These are phyloP conservation scores for Gaertneriomyces semiglobifer DNA, from an alignment of 192 early-diverging fungal species.

Conservation along the genomic window DNA sequence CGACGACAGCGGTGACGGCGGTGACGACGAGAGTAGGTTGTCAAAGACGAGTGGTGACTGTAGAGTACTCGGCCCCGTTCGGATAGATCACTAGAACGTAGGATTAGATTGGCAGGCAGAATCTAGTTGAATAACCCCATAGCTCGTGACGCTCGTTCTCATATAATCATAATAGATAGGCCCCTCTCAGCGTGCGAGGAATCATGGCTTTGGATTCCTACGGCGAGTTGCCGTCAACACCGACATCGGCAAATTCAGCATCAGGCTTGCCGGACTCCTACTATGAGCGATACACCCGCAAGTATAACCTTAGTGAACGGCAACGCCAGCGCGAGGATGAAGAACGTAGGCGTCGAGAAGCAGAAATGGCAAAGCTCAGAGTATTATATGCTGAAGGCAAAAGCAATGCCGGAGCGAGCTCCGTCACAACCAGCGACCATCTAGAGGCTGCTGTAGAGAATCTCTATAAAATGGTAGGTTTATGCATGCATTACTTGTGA, in stretches of 20 bases:
- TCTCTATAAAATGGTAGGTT: slow-evolving; percentile 31
- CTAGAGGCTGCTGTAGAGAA: slow-evolving; percentile 33
- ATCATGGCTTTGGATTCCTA: slow-evolving; percentile 1
- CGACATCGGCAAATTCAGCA: slow-evolving; percentile 1
- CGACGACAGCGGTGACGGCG: too few relatives aligned
- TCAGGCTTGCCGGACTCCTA: slow-evolving; percentile 32
- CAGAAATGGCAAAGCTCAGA: neutral
- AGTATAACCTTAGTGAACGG: slow-evolving; percentile 32
- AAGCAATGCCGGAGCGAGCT: slow-evolving; percentile 5
- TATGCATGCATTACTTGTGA: neutral
- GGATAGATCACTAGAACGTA: too few relatives aligned
- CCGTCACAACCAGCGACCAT: slow-evolving; percentile 28
- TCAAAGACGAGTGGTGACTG: too few relatives aligned
- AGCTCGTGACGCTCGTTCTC: too few relatives aligned
- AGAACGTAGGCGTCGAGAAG: neutral
- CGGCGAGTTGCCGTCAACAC: slow-evolving; percentile 13
- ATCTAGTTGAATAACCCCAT: too few relatives aligned
- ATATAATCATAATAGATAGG: too few relatives aligned
- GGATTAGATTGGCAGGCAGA: too few relatives aligned
- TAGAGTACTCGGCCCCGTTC: too few relatives aligned
- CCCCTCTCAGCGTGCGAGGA: too few relatives aligned
- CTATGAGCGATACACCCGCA: slow-evolving; percentile 33
- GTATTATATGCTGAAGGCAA: neutral
- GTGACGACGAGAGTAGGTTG: too few relatives aligned
- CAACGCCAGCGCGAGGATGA: slow-evolving; percentile 13